Evolutionary conservation across 768 basidiomycete genomes (phyloP), one percentile per base, ranked within the genome.

Genomic region (Trametes maxima): DNA sequence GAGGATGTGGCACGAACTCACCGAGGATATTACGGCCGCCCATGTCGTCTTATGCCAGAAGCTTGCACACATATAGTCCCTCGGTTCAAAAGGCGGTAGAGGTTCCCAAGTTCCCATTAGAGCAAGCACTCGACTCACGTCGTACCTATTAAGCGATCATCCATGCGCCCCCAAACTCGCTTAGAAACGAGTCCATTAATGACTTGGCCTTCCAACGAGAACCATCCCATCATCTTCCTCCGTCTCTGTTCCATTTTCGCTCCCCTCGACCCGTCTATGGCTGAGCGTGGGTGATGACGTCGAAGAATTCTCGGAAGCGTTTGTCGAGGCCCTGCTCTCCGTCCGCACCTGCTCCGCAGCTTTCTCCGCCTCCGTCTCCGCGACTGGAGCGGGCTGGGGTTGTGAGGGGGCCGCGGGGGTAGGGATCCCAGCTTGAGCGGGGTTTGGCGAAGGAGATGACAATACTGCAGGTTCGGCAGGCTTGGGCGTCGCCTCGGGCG

Each of bases 171-270:
- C 54, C 17, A n/a, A 35, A 28, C 36, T 42, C 40, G 36, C 12
- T 37, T 21, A 21, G 28, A 36, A 7, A 14, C 47, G 25, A 19
- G 4, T n/a, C 48, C 40, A 24, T 55, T 54, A 50, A 49, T 55
- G 46, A 28, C 46, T 65, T 17, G 89, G 90, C 59, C 86, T 80
- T 42, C 85, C 87, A 52, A 93, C 85, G 28, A 92, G 71, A 60
- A 93, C 83, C 86, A 92, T 87, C 6, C 89, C 91, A 68, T 93
- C 91, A 59, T 94, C 91, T 69, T 89, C 87, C 70, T 94, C 91
- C 40, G 90, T 92, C 67, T 91, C 90, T 22, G 77, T 78, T 10
- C 87, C 88, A 63, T 82, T 81, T 69, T 87, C 87, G 64, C 87
- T 90, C 45, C 77, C 75, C 35, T 80, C 76, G 25, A 72, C 75